Evolutionary conservation across 352 stramenopile species (phyloP), one percentile per base, ranked within the genome.

Genomic region (Phytophthora fragariaefolia): DNA sequence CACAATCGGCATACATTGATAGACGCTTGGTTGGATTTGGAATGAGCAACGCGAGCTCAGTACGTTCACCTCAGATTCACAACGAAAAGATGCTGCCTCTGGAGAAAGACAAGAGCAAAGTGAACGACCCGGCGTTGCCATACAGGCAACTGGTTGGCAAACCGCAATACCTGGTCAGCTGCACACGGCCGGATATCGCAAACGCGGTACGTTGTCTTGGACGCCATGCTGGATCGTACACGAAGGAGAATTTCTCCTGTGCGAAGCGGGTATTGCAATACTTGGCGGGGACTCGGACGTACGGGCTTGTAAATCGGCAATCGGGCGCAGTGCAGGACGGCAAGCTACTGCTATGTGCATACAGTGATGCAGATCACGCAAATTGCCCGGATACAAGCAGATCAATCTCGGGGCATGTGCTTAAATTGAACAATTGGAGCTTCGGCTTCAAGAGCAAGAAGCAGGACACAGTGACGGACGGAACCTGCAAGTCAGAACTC

Each of bases 371-470:
- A 1, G 55, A 63, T 28, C 55, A 54, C 22, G 28, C 27, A 3
- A 53, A 62, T 38, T 62, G 42, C 20, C 28, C 42, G 1, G 42
- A 53, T 6, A 22, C 53, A 20, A 26, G 26, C n/a, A 0, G 53
- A 0, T 60, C 53, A 2, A 27, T 60, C 13, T 27, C 54, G 9
- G 53, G 40, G 3, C 51, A 40, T 12, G 53, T 60, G 36, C 22
- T 59, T 15, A 6, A 52, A 27, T 15, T 53, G 28, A 53, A 62
- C 24, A 28, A 20, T 6, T 32, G 45, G 5, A 61, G 53, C 20
- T 22, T 61, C 23, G 38, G 53, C 5, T 63, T 63, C 17, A 63
- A 56, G 12, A 63, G 45, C 30, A 56, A 40, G 20, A 57, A 56
- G 57, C 36, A 58, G 23, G 43, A 43, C 1, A 36, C 4, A 6